Conservation (phyloP, 495 filamentous ascomycete genomes). For the Podospora australis region DNA sequence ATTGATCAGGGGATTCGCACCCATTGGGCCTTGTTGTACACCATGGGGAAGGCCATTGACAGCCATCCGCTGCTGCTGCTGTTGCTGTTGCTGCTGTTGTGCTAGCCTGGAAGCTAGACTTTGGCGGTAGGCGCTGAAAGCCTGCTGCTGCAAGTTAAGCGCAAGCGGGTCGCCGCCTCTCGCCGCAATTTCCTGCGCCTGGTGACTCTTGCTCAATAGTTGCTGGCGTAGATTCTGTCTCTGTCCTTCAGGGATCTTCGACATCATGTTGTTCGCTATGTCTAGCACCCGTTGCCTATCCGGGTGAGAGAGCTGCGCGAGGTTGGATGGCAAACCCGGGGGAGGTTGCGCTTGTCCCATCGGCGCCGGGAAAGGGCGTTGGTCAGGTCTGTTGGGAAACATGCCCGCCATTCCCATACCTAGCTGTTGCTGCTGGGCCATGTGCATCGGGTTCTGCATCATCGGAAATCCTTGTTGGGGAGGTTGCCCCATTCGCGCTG, state of each 20-base stretch:
- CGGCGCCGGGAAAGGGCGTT: constrained; percentile 36
- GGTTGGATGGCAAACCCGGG: background rate
- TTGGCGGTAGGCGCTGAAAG: constrained; percentile 11
- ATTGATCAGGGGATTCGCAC: constrained; percentile 19
- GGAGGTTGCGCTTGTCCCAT: constrained; percentile 22
- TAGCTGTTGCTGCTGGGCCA: constrained; percentile 31
- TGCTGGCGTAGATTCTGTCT: constrained; percentile 26
- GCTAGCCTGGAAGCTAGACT: constrained; percentile 1
- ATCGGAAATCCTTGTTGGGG: constrained; percentile 40
- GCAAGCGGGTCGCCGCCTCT: constrained; percentile 35
- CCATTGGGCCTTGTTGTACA: constrained; percentile 34
- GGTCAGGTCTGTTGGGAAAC: constrained; percentile 24
- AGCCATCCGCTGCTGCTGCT: constrained; percentile 25
- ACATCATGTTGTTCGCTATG: constrained; percentile 21
- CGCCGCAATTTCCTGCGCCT: constrained; percentile 26
- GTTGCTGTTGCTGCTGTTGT: constrained; percentile 20
- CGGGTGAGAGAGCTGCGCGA: constrained; percentile 18
- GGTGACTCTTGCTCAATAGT: too few relatives aligned
- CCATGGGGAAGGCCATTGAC: constrained; percentile 17
- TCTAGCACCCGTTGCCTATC: constrained; percentile 26
- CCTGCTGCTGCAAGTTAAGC: constrained; percentile 36
- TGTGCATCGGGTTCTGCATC: constrained; percentile 45
- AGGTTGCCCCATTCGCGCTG: constrained; percentile 34
- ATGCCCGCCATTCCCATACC: constrained; percentile 30
- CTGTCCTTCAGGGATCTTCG: constrained; percentile 23